These are phyloP conservation scores for Botrytis medusae DNA, from an alignment of 2,329 filamentous ascomycete species.

Conservation along the genomic window DNA sequence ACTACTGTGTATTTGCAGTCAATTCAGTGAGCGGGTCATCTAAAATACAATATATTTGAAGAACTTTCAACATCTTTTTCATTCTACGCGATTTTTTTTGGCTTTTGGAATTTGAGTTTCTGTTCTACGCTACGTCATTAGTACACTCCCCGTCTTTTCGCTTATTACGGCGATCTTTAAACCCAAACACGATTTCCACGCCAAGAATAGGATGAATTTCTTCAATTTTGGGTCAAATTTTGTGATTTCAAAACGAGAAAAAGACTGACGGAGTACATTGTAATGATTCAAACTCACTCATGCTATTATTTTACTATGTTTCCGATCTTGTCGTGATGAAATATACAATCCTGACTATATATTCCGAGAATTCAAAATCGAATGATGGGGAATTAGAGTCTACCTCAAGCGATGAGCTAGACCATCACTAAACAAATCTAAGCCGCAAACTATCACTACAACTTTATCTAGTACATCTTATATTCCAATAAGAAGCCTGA, in stretches of 20 bases:
- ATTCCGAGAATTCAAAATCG: background rate
- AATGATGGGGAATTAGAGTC: background rate
- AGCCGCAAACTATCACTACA: background rate
- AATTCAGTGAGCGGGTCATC: background rate
- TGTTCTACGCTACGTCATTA: background rate
- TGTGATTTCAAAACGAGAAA: background rate
- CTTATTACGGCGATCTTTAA: background rate
- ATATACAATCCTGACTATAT: background rate
- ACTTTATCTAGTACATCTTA: background rate
- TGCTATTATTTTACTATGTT: background rate
- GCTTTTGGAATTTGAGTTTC: background rate
- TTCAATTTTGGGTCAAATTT: background rate
- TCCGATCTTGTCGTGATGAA: background rate
- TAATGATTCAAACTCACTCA: background rate
- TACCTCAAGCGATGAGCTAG: background rate
- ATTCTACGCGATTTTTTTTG: background rate
- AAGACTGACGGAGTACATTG: background rate
- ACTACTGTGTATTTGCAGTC: background rate
- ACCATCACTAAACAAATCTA: background rate
- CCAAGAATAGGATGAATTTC: background rate
- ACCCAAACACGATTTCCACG: background rate
- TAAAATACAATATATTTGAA: background rate
- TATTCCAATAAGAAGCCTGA: background rate
- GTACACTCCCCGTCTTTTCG: background rate
- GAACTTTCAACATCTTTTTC: accelerated